Conservation (phyloP, 306 rosid genomes). For the Fragaria iinumae region DNA sequence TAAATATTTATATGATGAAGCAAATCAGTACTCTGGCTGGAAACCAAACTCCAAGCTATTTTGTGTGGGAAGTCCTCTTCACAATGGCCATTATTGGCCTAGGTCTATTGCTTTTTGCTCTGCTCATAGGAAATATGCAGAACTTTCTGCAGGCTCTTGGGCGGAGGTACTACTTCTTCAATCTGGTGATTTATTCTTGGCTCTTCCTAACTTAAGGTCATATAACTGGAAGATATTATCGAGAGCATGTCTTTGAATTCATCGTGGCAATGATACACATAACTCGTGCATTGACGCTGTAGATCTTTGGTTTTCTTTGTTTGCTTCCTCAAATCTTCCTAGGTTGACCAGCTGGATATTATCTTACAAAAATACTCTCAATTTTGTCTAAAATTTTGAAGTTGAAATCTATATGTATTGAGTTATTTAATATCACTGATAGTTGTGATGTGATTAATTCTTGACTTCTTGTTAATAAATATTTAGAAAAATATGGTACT, state of each 20-base stretch:
- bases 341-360: neutral
- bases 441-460: neutral
- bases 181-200: neutral
- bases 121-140: conserved; percentile 85
- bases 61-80: conserved; percentile 70
- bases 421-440: neutral
- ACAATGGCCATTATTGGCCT: conserved; percentile 73
- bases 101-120: conserved; percentile 85
- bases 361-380: neutral
- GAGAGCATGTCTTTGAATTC: neutral
- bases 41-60: conserved; percentile 63
- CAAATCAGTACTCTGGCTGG: conserved; percentile 91
- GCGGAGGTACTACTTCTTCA: conserved; percentile 41
- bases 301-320: conserved; percentile 3
- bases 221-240: neutral
- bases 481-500: neutral
- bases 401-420: neutral
- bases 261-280: neutral
- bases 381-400: neutral
- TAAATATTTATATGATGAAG: conserved; percentile 42
- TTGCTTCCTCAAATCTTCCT: neutral
- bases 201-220: neutral
- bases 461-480: neutral
- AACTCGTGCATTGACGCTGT: neutral
- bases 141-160: conserved; percentile 91